phyloP scores from a whole-genome alignment of 2,329 filamentous ascomycete species.

The Cladosporium sp. region DNA sequence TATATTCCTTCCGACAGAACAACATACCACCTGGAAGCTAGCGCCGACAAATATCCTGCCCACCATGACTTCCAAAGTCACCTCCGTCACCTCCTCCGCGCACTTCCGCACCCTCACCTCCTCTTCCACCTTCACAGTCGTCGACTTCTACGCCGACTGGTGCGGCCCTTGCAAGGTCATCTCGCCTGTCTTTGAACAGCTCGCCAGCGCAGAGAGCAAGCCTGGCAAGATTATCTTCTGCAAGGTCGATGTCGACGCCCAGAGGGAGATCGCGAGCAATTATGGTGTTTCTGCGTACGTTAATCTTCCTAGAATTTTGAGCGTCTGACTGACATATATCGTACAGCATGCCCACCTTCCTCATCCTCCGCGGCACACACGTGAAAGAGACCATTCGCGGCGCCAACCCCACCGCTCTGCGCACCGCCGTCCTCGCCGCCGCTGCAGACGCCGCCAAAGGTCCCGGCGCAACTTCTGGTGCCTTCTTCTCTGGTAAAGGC shows the following conservation, averaged over 20 bases:
- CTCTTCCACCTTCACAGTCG: constrained; percentile 30
- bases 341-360: constrained; percentile 45
- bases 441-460: constrained; percentile 36
- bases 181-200: constrained; percentile 47
- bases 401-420: constrained; percentile 46
- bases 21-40: too few species aligned
- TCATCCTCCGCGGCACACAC: constrained; percentile 41
- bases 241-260: constrained; percentile 54
- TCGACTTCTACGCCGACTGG: constrained; percentile 42
- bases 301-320: neutral
- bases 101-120: constrained; percentile 30
- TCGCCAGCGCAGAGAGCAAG: constrained; percentile 48
- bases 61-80: constrained; percentile 26
- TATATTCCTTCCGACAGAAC: neutral
- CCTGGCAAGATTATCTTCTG: constrained; percentile 47
- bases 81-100: constrained; percentile 25
- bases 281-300: constrained; percentile 45
- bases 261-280: constrained; percentile 46
- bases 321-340: neutral
- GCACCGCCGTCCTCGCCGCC: constrained; percentile 44
- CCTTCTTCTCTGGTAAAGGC: constrained; percentile 39
- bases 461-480: constrained; percentile 23
- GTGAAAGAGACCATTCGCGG: constrained; percentile 46
- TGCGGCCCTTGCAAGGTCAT: constrained; percentile 56
- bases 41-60: neutral